phyloP scores from a whole-genome alignment of 1,284 basidiomycete genomes.

The Flammula alnicola region DNA sequence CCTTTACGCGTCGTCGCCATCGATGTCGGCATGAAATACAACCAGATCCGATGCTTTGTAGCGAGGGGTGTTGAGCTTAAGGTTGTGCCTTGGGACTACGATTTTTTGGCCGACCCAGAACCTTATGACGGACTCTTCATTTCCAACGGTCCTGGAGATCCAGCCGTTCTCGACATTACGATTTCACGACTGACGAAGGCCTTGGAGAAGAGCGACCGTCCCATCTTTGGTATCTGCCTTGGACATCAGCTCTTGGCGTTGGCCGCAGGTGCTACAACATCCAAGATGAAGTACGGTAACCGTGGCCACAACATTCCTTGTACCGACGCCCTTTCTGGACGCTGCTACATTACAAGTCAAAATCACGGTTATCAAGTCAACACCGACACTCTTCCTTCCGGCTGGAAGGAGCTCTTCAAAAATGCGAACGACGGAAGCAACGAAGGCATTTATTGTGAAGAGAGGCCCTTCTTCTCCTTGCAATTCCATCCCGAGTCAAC shows the following conservation, averaged over 20 bases:
- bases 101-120: conserved; percentile 80
- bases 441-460: conserved; percentile 94
- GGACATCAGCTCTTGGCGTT: conserved; percentile 97
- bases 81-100: conserved; percentile 97
- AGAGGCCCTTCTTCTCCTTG: conserved; percentile 97
- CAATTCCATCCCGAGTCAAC: conserved; percentile 99
- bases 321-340: conserved; percentile 90
- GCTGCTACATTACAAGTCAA: conserved; percentile 99
- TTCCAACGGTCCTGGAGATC: conserved; percentile 98
- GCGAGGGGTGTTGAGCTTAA: conserved; percentile 94
- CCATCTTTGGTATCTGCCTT: conserved; percentile 98
- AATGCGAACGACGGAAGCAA: conserved; percentile 99
- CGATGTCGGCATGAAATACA: conserved; percentile 99
- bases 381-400: conserved; percentile 73
- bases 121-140: conserved; percentile 96
- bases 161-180: conserved; percentile 82
- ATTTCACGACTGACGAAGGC: conserved; percentile 75
- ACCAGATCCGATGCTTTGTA: conserved; percentile 97
- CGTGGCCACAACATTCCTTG: conserved; percentile 99
- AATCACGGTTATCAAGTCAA: conserved; percentile 99
- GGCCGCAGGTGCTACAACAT: conserved; percentile 92
- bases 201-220: conserved; percentile 76
- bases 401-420: conserved; percentile 94
- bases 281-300: conserved; percentile 99
- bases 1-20: conserved; percentile 87